phyloP scores from a whole-genome alignment of 306 rosid genomes.

The Erythrophleum fordii region DNA sequence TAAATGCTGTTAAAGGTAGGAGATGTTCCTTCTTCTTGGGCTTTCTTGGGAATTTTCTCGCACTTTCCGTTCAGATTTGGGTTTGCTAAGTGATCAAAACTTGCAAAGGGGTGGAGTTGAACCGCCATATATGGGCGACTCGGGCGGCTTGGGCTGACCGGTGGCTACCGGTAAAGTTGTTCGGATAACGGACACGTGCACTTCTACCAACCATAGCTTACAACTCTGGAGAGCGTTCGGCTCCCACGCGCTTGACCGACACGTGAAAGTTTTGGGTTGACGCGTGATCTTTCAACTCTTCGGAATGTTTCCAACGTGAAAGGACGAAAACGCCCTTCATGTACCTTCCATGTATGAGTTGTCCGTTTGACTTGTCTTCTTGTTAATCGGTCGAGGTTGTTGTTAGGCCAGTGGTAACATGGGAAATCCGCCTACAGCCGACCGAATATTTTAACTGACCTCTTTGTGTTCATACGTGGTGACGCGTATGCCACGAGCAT shows the following conservation, averaged over 20 bases:
- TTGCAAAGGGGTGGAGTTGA: not conserved
- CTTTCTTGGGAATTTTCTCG: slow-evolving; percentile 51
- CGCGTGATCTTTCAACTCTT: slow-evolving; percentile 48
- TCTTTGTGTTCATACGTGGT: slow-evolving; percentile 37
- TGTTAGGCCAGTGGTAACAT: slow-evolving; percentile 21
- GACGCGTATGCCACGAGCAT: slow-evolving; percentile 37
- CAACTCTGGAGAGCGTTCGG: slow-evolving; percentile 15
- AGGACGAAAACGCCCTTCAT: slow-evolving; percentile 38
- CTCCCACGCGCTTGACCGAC: slow-evolving; percentile 48
- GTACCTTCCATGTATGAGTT: slow-evolving; percentile 13
- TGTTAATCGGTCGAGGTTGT: not conserved
- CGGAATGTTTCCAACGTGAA: rapidly evolving
- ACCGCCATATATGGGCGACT: slow-evolving; percentile 40
- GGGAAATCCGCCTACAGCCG: slow-evolving; percentile 33
- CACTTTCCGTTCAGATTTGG: slow-evolving; percentile 38
- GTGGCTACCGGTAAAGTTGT: slow-evolving; percentile 57
- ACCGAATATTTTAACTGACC: slow-evolving; percentile 31
- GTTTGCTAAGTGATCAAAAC: slow-evolving; percentile 17
- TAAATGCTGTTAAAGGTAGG: not conserved
- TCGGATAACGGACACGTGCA: slow-evolving; percentile 52
- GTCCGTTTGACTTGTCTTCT: slow-evolving; percentile 45
- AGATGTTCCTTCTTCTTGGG: slow-evolving; percentile 28
- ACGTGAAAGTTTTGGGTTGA: slow-evolving; percentile 52
- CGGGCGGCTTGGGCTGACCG: slow-evolving; percentile 44
- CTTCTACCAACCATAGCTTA: not conserved